phyloP scores from a whole-genome alignment of 306 rosid species.

The Vicia sativa region DNA sequence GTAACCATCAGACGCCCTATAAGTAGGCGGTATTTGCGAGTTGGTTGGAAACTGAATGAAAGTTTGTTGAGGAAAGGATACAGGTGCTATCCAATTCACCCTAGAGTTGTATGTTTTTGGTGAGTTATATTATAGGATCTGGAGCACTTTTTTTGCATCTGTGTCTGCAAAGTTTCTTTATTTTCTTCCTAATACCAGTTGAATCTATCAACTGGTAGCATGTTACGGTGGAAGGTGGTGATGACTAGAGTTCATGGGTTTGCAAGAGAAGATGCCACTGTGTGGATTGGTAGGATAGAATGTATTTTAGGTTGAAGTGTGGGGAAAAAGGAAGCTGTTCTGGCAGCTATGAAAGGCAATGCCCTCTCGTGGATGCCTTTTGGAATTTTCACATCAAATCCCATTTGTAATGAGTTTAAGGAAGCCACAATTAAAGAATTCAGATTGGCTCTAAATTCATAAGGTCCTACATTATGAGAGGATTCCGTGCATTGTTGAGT shows the following conservation, averaged over 20 bases:
- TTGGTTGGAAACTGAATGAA: neutral
- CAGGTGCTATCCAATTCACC: neutral
- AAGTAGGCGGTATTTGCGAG: neutral
- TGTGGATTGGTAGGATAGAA: neutral
- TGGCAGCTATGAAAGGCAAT: neutral
- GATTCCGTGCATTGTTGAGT: conserved; percentile 1
- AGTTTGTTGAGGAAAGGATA: neutral
- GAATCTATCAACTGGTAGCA: conserved; percentile 4
- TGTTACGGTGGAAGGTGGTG: neutral
- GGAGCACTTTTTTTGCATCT: neutral
- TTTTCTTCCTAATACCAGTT: neutral
- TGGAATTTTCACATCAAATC: neutral
- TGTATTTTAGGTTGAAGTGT: neutral
- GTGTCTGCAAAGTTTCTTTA: neutral
- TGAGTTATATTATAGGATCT: too few relatives aligned
- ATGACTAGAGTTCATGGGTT: neutral
- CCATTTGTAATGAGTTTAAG: conserved; percentile 1
- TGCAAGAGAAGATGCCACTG: conserved; percentile 3
- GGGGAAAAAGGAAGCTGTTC: neutral
- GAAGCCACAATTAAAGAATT: neutral
- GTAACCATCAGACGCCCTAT: neutral
- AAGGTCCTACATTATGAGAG: conserved; percentile 18
- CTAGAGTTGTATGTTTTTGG: neutral
- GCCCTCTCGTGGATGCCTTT: neutral
- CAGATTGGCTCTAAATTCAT: neutral